These are phyloP conservation scores for Plasmodium ovale DNA, from an alignment of 169 alveolate species.

Conservation along the genomic window DNA sequence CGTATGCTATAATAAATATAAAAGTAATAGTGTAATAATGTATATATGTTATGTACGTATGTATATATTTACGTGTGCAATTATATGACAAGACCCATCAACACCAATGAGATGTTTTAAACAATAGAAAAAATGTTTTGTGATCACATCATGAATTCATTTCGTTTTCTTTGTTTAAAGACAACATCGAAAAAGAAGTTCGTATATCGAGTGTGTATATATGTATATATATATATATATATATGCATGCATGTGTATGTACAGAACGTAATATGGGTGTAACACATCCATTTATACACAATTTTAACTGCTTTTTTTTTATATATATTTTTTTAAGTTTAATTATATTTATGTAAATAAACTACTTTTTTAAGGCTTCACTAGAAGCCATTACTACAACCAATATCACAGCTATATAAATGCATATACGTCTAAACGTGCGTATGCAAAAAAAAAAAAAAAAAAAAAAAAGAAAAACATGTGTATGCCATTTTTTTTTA, in stretches of 20 bases:
- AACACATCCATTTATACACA: too few species aligned
- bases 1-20: slow-evolving; percentile 31
- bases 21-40: slow-evolving; percentile 4
- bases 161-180: background rate
- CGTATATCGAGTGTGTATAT: background rate
- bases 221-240: too few species aligned
- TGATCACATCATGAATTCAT: background rate
- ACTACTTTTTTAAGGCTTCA: slow-evolving; percentile 62
- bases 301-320: too few species aligned
- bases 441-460: background rate
- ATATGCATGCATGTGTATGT: too few species aligned
- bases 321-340: slow-evolving; percentile 10
- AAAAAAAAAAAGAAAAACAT: background rate
- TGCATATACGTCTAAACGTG: background rate
- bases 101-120: background rate
- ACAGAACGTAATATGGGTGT: too few species aligned
- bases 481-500: background rate
- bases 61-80: background rate
- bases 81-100: background rate
- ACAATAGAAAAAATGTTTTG: background rate
- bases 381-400: slow-evolving; percentile 75
- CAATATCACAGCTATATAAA: background rate
- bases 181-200: background rate
- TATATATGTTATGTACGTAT: too few species aligned
- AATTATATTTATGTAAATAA: slow-evolving; percentile 16